Evolutionary conservation across 1,284 basidiomycete species (phyloP), one percentile per base, ranked within the genome.

Genomic region (Ceratobasidium papillatum): DNA sequence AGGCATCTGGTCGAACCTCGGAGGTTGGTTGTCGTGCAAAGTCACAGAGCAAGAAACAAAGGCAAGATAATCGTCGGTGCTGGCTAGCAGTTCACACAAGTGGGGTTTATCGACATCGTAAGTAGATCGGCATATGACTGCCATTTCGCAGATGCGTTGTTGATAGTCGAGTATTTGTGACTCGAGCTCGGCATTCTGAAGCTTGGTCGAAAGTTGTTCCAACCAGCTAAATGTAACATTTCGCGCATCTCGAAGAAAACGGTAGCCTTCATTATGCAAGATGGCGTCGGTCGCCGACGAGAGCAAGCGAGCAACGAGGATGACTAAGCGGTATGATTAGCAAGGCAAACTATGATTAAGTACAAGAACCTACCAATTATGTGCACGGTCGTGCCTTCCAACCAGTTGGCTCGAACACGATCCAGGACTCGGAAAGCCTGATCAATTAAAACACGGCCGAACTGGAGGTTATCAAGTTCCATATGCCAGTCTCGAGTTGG

Each of bases 71-170:
- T 77, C 75, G 7, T 74, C 51, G n/a, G 30, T 19, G 5, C 71
- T 64, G 3, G 41, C 22, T 1, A 77, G 38, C 9, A 77, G 25
- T 7, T 25, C 3, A 3, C 3, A 43, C 9, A 73, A 47, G 36
- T 76, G 51, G 17, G 4, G 14, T 75, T 76, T n/a, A n/a, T n/a
- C n/a, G n/a, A n/a, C n/a, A n/a, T n/a, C n/a, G n/a, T n/a, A n/a
- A n/a, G n/a, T n/a, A n/a, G 45, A 36, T 12, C 75, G 75, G 62
- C 76, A 77, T 14, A 75, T 76, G 7, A 62, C 62, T n/a, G 75
- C 75, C 43, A 71, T 63, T 36, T 76, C 75, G 49, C 75, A 77
- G 12, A 74, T 19, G 12, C 43, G 59, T 34, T 49, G 25, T 58
- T 66, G 58, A 45, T 61, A 64, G 19, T 61, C 34, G 1, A 54